phyloP scores from a whole-genome alignment of 1,284 basidiomycete species.

The Ceratobasidium sp. region DNA sequence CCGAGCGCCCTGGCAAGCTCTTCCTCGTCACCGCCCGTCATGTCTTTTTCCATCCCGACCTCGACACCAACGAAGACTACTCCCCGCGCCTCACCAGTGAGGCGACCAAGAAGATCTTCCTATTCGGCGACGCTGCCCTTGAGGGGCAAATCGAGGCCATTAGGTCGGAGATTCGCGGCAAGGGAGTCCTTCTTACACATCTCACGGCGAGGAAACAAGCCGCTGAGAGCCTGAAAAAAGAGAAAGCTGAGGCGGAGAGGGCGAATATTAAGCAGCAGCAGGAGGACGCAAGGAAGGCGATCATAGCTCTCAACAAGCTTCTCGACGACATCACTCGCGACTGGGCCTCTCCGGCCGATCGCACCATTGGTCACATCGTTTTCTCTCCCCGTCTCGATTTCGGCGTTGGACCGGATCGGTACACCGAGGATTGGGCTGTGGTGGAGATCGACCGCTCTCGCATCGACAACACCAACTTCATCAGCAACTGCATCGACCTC shows the following conservation, averaged over 20 bases:
- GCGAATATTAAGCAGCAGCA: slow-evolving; percentile 49
- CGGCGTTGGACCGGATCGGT: slow-evolving; percentile 37
- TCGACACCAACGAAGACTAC: background rate
- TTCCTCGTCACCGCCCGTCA: slow-evolving; percentile 16
- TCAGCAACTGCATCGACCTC: slow-evolving; percentile 45
- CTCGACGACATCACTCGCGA: slow-evolving; percentile 23
- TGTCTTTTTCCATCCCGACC: slow-evolving; percentile 19
- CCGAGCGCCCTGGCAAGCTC: background rate
- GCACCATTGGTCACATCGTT: slow-evolving; percentile 45
- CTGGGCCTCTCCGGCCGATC: slow-evolving; percentile 41
- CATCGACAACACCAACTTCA: slow-evolving; percentile 45
- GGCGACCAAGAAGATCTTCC: no score
- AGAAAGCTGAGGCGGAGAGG: slow-evolving; percentile 46
- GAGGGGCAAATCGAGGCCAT: no score
- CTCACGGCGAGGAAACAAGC: no score
- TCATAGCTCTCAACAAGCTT: slow-evolving; percentile 38
- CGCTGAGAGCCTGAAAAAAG: no score
- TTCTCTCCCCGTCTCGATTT: slow-evolving; percentile 44
- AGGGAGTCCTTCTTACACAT: no score
- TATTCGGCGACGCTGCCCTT: no score
- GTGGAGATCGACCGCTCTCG: slow-evolving; percentile 46
- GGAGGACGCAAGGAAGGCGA: slow-evolving; percentile 44
- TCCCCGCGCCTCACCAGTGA: background rate
- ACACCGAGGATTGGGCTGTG: slow-evolving; percentile 49
- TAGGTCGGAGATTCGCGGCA: no score